phyloP scores from a whole-genome alignment of 305 asterid species.

The Striga hermonthica region DNA sequence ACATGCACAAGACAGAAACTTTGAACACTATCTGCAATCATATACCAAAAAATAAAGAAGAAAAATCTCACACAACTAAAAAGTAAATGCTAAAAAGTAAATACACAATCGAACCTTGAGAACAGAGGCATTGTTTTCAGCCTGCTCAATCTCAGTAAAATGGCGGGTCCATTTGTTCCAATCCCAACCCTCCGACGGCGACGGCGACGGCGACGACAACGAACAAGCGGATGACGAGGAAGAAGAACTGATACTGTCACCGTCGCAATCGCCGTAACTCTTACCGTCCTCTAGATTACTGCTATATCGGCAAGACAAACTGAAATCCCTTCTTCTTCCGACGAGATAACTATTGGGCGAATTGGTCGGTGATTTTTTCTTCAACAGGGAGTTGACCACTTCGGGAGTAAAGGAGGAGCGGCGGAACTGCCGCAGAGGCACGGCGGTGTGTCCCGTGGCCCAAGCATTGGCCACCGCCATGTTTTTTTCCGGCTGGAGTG shows the following conservation, averaged over 20 bases:
- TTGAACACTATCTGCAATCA: no score
- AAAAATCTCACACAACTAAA: no score
- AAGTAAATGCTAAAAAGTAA: no score
- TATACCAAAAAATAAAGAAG: no score
- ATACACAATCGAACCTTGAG: slow-evolving; percentile 52
- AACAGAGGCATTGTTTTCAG: slow-evolving; percentile 70
- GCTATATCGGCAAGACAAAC: slow-evolving; percentile 49
- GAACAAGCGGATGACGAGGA: slow-evolving; percentile 35
- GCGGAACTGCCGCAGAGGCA: slow-evolving; percentile 51
- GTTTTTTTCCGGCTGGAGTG: no score
- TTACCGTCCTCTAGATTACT: slow-evolving; percentile 17
- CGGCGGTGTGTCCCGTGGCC: slow-evolving; percentile 59
- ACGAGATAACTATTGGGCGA: slow-evolving; percentile 34
- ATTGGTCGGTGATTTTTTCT: slow-evolving; percentile 37
- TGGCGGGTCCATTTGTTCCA: slow-evolving; percentile 90
- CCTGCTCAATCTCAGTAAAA: slow-evolving; percentile 85
- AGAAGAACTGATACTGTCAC: slow-evolving; percentile 23
- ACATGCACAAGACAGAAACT: no score
- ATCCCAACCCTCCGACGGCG: slow-evolving; percentile 64
- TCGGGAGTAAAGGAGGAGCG: slow-evolving; percentile 31
- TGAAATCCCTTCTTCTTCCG: slow-evolving; percentile 39
- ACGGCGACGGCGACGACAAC: slow-evolving; percentile 37
- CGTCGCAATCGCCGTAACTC: slow-evolving; percentile 23
- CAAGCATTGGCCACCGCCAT: slow-evolving; percentile 84
- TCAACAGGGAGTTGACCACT: slow-evolving; percentile 29